Evolutionary conservation across 225 moss, liverwort and hornwort genomes (phyloP), one percentile per base, ranked within the genome.

Genomic region (Ulota crispa): DNA sequence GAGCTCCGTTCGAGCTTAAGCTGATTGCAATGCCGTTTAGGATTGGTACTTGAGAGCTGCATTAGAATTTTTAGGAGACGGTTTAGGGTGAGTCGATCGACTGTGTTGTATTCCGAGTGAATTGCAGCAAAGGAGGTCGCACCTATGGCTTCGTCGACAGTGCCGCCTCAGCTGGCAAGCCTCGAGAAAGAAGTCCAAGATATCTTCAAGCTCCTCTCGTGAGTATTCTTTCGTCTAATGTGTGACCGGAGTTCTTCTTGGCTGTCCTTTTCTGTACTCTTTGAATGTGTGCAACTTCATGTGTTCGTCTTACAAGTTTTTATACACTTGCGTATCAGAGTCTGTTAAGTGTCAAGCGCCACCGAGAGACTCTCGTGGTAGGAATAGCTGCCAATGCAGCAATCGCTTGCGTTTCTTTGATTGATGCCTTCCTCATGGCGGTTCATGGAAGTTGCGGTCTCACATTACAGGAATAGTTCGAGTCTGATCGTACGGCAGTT

Each of bases 141-240:
- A 71, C 66, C 83, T 53, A 91, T 91, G 91, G 87, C 91, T 52
- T 76, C 83, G 36, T 64, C 87, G 43, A 59, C 28, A 1, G 11
- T 89, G 66, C 85, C 91, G 47, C 87, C 89, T 36, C 89, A 91
- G 80, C 87, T 92, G 92, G 90, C 87, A 37, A 86, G 79, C 75
- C 80, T 99, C 23, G 99, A 99, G 88, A 94, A 91, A 84, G 92
- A 96, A 91, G 92, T 99, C 21, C 92, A 90, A 65, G 96, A 92
- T 77, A 86, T 92, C 85, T 96, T 99, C 81, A 94, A 94, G 85
- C 85, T 88, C 65, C 94, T 99, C 66, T 89, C 94, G 95, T 97
- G 84, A 79, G 97, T 92, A 20, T 45, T 71, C 20, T 45, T 74
- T 70, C 47, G 31, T 72, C 31, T 57, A 34, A 32, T 56, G 26